phyloP scores from a whole-genome alignment of 345 rosid species.

The Linum trigynum region DNA sequence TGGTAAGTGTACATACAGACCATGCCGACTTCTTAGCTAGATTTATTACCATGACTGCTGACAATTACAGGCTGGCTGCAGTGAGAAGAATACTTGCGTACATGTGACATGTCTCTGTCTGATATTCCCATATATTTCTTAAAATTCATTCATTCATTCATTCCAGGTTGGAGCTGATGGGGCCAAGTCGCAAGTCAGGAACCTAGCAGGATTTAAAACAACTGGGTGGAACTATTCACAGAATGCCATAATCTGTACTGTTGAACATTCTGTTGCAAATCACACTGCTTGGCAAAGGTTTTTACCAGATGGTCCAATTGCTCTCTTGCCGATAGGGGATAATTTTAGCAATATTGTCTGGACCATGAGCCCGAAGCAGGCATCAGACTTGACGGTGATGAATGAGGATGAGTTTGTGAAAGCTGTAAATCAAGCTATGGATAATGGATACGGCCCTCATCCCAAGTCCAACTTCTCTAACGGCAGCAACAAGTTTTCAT shows the following conservation, averaged over 20 bases:
- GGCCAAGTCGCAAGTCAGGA: constrained; percentile 78
- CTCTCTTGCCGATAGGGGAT: constrained; percentile 79
- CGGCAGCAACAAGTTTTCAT: constrained; percentile 35
- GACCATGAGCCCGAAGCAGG: constrained; percentile 80
- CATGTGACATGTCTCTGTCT: too few species aligned
- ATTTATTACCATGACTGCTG: too few species aligned
- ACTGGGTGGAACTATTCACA: constrained; percentile 89
- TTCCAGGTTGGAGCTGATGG: constrained; percentile 94
- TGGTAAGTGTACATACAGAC: constrained; percentile 44
- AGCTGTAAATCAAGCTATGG: constrained; percentile 68
- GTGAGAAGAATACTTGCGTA: too few species aligned
- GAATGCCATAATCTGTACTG: constrained; percentile 85
- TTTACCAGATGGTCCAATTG: constrained; percentile 86
- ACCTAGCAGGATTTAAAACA: constrained; percentile 70
- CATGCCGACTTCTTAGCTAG: background rate
- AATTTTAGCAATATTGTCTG: constrained; percentile 87
- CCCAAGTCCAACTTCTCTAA: constrained; percentile 44
- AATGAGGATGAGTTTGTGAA: constrained; percentile 67
- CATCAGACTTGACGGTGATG: constrained; percentile 56
- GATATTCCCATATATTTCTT: constrained; percentile 9
- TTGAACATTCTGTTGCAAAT: constrained; percentile 65
- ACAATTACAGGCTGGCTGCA: too few species aligned
- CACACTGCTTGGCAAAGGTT: constrained; percentile 86
- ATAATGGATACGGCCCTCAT: constrained; percentile 74
- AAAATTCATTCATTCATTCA: background rate